Evolutionary conservation across 768 basidiomycete genomes (phyloP).

Genomic region (Tubosaeta sp.): DNA sequence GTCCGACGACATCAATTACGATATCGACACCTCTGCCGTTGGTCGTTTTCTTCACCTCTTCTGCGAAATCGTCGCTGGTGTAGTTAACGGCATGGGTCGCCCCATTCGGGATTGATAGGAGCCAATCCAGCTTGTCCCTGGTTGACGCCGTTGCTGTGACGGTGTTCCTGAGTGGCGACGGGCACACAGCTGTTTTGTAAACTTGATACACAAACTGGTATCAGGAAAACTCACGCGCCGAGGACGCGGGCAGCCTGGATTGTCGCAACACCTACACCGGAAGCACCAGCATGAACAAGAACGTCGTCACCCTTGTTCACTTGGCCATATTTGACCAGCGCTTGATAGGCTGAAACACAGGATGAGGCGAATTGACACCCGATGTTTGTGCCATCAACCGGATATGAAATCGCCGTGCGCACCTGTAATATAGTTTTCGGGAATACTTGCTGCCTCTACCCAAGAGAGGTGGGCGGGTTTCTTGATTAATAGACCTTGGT

Average conservation of each 20-base stretch:
- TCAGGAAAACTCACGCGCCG: slow-evolving; percentile 55
- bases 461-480: slow-evolving; percentile 78
- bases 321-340: slow-evolving; percentile 61
- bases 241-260: slow-evolving; percentile 78
- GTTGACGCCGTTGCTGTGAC: slow-evolving; percentile 87
- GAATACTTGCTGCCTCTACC: slow-evolving; percentile 82
- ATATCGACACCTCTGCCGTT: slow-evolving; percentile 72
- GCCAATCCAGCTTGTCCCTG: slow-evolving; percentile 74
- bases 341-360: slow-evolving; percentile 50
- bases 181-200: slow-evolving; percentile 1
- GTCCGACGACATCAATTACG: slow-evolving; percentile 81
- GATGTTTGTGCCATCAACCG: neutral
- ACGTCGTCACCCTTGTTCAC: slow-evolving; percentile 69
- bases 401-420: slow-evolving; percentile 17
- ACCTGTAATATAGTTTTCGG: slow-evolving; percentile 89
- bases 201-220: slow-evolving; percentile 1
- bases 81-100: slow-evolving; percentile 81
- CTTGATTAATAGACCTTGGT: slow-evolving; percentile 59
- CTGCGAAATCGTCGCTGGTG: slow-evolving; percentile 76
- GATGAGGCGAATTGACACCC: slow-evolving; percentile 7
- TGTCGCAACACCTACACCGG: slow-evolving; percentile 85
- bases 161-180: slow-evolving; percentile 41
- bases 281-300: slow-evolving; percentile 87
- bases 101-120: slow-evolving; percentile 61
- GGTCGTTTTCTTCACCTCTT: slow-evolving; percentile 66